Base-by-base conservation (phyloP, 805 yeast genomes). In the Teunomyces panamensis region DNA sequence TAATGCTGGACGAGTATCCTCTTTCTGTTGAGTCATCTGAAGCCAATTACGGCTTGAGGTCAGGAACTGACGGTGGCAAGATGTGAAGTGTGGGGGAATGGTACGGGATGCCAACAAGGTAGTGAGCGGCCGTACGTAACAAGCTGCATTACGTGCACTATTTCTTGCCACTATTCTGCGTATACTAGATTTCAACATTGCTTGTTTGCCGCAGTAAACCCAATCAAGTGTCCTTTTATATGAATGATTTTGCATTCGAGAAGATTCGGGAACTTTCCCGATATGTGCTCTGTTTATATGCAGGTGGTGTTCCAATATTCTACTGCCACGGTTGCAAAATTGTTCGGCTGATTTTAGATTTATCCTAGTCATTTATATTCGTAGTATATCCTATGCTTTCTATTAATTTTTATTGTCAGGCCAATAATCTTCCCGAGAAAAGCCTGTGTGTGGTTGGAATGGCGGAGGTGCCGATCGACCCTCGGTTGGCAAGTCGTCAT, bases 1-100 rank as follows among this genome's bases (percentile, higher is more conserved):
- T 50, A 92, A 69, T 0, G 97, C 95, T 0, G 92, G 87, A 52
- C 67, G 52, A 30, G 83, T 77, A 29, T 81, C 85, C 56, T 69
- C 71, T 45, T 66, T 59, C 45, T 62, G 75, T 75, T 57, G 71
- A 57, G 56, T 71, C 79, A 57, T 79, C 63, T 58, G 74, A 43
- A 69, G 52, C 13, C 30, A 47, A 5, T 56, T 49, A 3, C 58
- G 56, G 8, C 50, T 41, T 3, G 60, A 46, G 4, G 59, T 49
- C 42, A 64, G 68, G 43, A 68, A 60, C 13, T 16, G 16, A 37
- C 67, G 44, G 32, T 9, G 30, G 30, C 10, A 14, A 9, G 20
- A 4, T 7, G 16, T 11, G 9, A 26, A 28, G 4, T 4, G 16
- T 13, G n/a, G 24, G 14, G 42, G 17, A 5, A n/a, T 8, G 20